Base-by-base conservation (phyloP, 1,284 basidiomycete genomes). In the Ustilago bromivora region DNA sequence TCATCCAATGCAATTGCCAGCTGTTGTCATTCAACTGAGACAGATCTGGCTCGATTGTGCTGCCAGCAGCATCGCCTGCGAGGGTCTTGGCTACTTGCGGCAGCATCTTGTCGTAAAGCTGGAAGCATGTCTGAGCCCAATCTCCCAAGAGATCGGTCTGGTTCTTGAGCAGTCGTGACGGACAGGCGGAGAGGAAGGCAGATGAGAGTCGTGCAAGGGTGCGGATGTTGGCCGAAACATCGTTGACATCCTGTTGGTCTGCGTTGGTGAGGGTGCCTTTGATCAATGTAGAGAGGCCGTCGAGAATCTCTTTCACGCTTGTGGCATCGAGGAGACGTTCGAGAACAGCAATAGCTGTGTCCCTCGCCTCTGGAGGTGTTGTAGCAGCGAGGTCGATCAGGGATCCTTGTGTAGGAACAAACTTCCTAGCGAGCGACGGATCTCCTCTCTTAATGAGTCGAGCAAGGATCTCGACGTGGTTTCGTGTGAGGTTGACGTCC, bases 371-470 rank as follows among this genome's bases (percentile, higher is more conserved):
- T 9, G 52, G 6, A 13, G 69, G 59, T 7, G 70, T 54, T n/a
- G 58, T 67, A 4, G 66, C 53, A 23, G 73, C 66, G 49, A 79
- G 63, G 36, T 79, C 78, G 28, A 79, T 57, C 19, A 79, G 59
- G 4, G 78, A 67, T 9, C 71, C 67, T 28, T 70, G 65, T 2
- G 70, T 71, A 12, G 78, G 78, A 7, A 79, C 61, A 32, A 79
- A 70, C 52, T 63, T 73, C 7, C 78, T 57, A 1, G 74, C 73
- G 17, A 79, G 59, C 9, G 78, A 76, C 10, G 78, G 78, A 49
- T 79, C 78, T 19, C 78, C 78, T 17, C 78, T 54, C 46, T 76
- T 71, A 60, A 79, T 68, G 47, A 76, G 63, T 3, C 62, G 63
- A 11, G 62, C 46, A 10, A 79, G 70, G 49, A 76, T 70, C 13